Evolutionary conservation across 495 filamentous ascomycete species (phyloP), one percentile per base, ranked within the genome.

Genomic region (Aspergillus nidulans): DNA sequence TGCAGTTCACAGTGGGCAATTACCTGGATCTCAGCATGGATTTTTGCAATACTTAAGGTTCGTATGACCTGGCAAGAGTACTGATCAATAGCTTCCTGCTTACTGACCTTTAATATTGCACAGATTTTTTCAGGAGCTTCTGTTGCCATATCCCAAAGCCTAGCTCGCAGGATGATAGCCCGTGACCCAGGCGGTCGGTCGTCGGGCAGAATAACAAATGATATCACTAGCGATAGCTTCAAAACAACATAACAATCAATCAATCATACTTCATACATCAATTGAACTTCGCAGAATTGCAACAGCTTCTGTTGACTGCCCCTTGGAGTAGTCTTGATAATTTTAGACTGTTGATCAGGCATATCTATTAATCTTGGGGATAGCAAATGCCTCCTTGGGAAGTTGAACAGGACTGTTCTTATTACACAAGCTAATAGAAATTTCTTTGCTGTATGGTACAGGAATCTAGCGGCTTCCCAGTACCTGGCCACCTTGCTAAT

Each of bases 21-120:
- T 23, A 75, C 57, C 48, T 75, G 70, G 19, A 75, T 63, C 57
- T 75, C 70, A n/a, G 72, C 72, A 57, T 75, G 67, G 38, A 73
- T 59, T 56, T 66, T 49, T 15, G 44, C 56, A 25, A 25, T 5
- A n/a, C 6, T 49, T 36, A 58, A 28, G 13, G 32, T 53, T 3
- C 30, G 34, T 15, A 34, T 44, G 12, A 58, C 56, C 43, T 58
- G 52, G 6, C 38, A 25, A 26, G 20, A 50, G 25, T 49, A 56
- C 41, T 45, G 19, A 10, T 56, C 24, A 3, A 21, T 36, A 23
- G 53, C 53, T 10, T 44, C 18, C 25, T 56, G 23, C 20, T 49
- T 32, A 42, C 16, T 50, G 34, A 50, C 16, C 15, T 34, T 34
- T 3, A 56, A 39, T 12, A 23, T n/a, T 24, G 44, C 13, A 26